Evolutionary conservation across 2,329 filamentous ascomycete genomes (phyloP), one percentile per base, ranked within the genome.

Genomic region (Arthrinium puccinioides): DNA sequence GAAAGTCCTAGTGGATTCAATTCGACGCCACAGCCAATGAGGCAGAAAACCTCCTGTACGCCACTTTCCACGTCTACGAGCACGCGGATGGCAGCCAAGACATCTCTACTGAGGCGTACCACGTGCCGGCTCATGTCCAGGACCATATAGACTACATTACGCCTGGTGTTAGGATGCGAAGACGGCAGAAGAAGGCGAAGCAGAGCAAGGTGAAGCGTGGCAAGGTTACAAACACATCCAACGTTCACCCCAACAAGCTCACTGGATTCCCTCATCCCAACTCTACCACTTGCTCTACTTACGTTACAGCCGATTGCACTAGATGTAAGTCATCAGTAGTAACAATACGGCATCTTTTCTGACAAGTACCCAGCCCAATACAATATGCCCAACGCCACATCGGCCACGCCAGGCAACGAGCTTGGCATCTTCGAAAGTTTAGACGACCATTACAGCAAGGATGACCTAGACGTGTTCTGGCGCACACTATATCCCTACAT

Each of bases 371-470:
- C 27, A 46, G 39, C 38, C 5, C 51, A 50, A 38, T 52, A 52
- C 32, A 43, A 45, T 29, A 41, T 52, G 10, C 48, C 47, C 5
- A 45, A 50, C 14, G 44, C 39, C 16, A 44, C 45, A 8, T 42
- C 42, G 3, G 43, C 43, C 13, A 31, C 36, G 5, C 35, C 45
- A 4, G 50, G 50, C 21, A 52, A 52, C 38, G 40, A 51, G 27
- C 45, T 52, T 11, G 50, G 50, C n/a, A 45, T 52, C n/a, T 52
- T 50, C 26, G 57, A 66, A 41, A 55, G 59, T 14, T 45, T 59
- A 15, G 60, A 63, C 32, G 55, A 55, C 30, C 65, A 63, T 38
- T 55, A 57, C 15, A 56, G 58, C 39, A 52, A 54, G 24, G 21
- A 39, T 7, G 60, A 64, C 38, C 49, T 64, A 26, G 47, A 61